A percentile compares a stretch with the other conserved stretches of the same genome.
Conservation (phyloP, 805 yeast species). For the Candida maesae region DNA sequence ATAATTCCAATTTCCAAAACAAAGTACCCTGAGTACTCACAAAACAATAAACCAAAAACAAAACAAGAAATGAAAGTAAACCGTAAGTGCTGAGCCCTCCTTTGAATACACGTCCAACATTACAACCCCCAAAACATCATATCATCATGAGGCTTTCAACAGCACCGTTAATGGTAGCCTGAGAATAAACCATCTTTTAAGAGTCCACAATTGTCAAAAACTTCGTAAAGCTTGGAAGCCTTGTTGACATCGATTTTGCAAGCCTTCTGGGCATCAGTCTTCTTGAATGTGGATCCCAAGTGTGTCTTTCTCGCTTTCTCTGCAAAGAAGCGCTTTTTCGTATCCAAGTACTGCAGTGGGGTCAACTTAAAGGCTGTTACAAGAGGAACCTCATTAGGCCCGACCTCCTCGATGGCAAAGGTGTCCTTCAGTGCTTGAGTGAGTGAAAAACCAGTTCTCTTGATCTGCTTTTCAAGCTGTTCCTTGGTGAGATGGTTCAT, state of each 20-base stretch:
- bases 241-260: slow-evolving; percentile 96
- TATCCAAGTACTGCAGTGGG: slow-evolving; percentile 38
- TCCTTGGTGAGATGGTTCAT: slow-evolving; percentile 7
- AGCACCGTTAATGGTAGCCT: too few species aligned
- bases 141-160: too few species aligned
- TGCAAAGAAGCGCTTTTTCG: slow-evolving; percentile 78
- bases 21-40: too few species aligned
- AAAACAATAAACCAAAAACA: too few species aligned
- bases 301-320: slow-evolving; percentile 81
- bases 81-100: too few species aligned
- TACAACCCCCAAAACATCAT: too few species aligned
- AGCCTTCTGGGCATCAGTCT: slow-evolving; percentile 98
- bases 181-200: slow-evolving; percentile 63
- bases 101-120: too few species aligned
- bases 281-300: slow-evolving; percentile 74
- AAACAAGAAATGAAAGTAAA: too few species aligned
- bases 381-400: slow-evolving; percentile 14
- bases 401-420: slow-evolving; percentile 5
- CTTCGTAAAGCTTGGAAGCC: slow-evolving; percentile 85
- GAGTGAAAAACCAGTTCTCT: slow-evolving; percentile 12
- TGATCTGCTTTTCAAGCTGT: slow-evolving; percentile 12
- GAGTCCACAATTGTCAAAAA: slow-evolving; percentile 92
- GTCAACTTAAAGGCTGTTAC: slow-evolving; percentile 20
- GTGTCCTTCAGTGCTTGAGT: slow-evolving; percentile 12
- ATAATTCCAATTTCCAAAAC: too few species aligned